Evolutionary conservation across 2,329 filamentous ascomycete species (phyloP).

Genomic region (Didymella keratinophila): DNA sequence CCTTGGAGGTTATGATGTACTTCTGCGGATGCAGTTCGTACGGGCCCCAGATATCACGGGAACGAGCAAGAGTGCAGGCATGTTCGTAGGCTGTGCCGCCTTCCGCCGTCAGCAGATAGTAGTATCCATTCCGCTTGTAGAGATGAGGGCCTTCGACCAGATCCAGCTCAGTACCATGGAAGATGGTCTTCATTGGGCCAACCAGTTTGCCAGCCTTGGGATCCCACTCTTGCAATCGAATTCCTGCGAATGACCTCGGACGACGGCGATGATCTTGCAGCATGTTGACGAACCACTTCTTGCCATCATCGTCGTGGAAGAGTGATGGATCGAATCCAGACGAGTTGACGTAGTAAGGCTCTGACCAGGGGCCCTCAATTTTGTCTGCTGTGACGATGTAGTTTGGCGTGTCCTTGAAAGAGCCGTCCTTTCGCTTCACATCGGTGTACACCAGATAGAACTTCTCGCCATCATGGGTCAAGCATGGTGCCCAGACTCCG

Average conservation of each 20-base stretch:
- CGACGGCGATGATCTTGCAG: slow-evolving; percentile 46
- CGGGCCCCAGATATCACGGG: slow-evolving; percentile 51
- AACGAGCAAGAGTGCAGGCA: slow-evolving; percentile 51
- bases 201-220: slow-evolving; percentile 59
- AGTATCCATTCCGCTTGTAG: slow-evolving; percentile 48
- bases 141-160: slow-evolving; percentile 50
- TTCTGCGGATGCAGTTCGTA: slow-evolving; percentile 53
- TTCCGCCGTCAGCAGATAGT: slow-evolving; percentile 49
- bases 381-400: slow-evolving; percentile 63
- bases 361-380: slow-evolving; percentile 69
- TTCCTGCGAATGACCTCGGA: slow-evolving; percentile 61
- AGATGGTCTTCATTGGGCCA: slow-evolving; percentile 63
- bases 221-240: slow-evolving; percentile 67
- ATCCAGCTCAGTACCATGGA: slow-evolving; percentile 62
- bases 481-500: slow-evolving; percentile 70
- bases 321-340: slow-evolving; percentile 67
- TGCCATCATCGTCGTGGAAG: slow-evolving; percentile 49
- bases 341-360: slow-evolving; percentile 66
- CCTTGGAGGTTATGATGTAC: slow-evolving; percentile 52
- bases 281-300: slow-evolving; percentile 51
- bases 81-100: slow-evolving; percentile 54
- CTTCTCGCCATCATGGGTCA: slow-evolving; percentile 66
- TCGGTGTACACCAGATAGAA: slow-evolving; percentile 73
- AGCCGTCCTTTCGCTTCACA: slow-evolving; percentile 72
- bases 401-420: slow-evolving; percentile 70